phyloP scores from a whole-genome alignment of 2,329 filamentous ascomycete genomes.

The Fusarium transvaalense region DNA sequence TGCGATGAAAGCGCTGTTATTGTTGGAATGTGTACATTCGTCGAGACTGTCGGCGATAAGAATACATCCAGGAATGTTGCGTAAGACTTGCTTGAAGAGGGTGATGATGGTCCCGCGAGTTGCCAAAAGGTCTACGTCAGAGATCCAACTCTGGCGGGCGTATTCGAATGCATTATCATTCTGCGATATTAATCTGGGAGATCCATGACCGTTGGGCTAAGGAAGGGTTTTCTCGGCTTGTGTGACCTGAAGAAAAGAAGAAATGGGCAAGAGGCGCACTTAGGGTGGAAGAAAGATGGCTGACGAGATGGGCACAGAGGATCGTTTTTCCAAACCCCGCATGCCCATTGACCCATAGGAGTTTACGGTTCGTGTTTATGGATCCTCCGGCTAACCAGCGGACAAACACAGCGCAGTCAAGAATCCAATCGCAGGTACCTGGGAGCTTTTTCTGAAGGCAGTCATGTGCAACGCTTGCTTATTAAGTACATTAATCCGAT shows the following conservation, averaged over 20 bases:
- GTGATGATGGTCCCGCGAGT: background rate
- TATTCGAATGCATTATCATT: background rate
- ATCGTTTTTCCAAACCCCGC: slow-evolving; percentile 53
- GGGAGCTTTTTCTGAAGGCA: background rate
- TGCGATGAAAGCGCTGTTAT: background rate
- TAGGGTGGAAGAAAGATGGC: slow-evolving; percentile 38
- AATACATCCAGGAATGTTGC: slow-evolving; percentile 33
- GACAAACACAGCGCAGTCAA: background rate
- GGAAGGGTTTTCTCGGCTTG: slow-evolving; percentile 46
- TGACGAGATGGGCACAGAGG: slow-evolving; percentile 49
- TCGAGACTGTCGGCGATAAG: slow-evolving; percentile 54
- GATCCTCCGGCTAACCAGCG: background rate
- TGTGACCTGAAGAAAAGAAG: slow-evolving; percentile 51
- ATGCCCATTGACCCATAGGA: slow-evolving; percentile 19
- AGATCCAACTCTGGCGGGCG: background rate
- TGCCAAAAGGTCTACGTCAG: background rate
- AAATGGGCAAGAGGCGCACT: slow-evolving; percentile 46
- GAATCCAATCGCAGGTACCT: background rate
- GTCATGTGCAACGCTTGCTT: too few species aligned
- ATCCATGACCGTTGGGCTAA: slow-evolving; percentile 50
- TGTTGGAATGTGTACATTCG: slow-evolving; percentile 43
- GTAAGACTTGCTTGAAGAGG: slow-evolving; percentile 41
- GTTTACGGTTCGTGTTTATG: background rate
- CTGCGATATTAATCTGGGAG: background rate
- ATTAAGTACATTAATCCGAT: too few species aligned